Conservation (phyloP, 805 yeast genomes). For the Candida jianshihensis region DNA sequence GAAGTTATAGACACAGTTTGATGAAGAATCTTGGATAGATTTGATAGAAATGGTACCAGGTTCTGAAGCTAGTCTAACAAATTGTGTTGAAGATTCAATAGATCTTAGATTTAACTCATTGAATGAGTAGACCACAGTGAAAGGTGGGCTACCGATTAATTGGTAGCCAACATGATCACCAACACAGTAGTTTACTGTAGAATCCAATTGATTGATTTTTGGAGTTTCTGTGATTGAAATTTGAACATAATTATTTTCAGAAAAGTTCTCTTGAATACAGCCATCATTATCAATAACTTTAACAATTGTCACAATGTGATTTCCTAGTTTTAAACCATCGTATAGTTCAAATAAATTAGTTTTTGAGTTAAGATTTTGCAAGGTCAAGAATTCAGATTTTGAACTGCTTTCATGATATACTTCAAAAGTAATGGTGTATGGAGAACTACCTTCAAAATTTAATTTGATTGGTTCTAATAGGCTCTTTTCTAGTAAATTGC, state of each 20-base stretch:
- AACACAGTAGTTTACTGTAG: conserved; percentile 63
- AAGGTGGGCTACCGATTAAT: conserved; percentile 75
- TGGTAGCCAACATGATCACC: conserved; percentile 83
- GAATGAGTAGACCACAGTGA: conserved; percentile 67
- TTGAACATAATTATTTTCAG: conserved; percentile 36
- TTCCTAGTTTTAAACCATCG: conserved; percentile 57
- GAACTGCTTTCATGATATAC: conserved; percentile 57
- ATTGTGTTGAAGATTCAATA: conserved; percentile 38
- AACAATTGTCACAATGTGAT: conserved; percentile 52
- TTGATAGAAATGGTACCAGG: conserved; percentile 70
- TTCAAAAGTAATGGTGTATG: conserved; percentile 51
- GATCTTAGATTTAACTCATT: conserved; percentile 56
- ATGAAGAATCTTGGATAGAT: conserved; percentile 68
- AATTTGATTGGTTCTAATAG: conserved; percentile 47
- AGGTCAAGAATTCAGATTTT: conserved; percentile 36
- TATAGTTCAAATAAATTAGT: conserved; percentile 39
- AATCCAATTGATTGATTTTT: conserved; percentile 41
- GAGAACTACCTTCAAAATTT: conserved; percentile 49
- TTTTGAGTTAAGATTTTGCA: conserved; percentile 35
- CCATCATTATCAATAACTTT: conserved; percentile 64
- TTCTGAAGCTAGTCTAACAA: conserved; percentile 67
- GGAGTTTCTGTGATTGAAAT: conserved; percentile 76
- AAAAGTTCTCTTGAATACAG: conserved; percentile 44
- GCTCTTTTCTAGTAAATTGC: conserved; percentile 28
- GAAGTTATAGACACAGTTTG: conserved; percentile 63